Base-by-base conservation (phyloP, 1,139 yeast species). In the Diutina neorugosa region DNA sequence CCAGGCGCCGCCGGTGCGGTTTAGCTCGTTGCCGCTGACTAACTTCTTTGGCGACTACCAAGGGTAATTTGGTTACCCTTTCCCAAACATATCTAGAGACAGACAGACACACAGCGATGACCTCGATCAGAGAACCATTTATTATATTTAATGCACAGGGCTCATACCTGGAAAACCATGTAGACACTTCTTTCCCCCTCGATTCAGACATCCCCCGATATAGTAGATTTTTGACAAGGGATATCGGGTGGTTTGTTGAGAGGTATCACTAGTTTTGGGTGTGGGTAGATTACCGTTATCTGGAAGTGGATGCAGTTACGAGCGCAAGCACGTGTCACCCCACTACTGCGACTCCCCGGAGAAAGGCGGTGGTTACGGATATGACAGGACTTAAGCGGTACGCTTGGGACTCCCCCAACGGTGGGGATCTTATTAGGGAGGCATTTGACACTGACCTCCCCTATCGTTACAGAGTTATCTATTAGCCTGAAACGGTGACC, bases 11-110 rank as follows among this genome's bases (percentile, higher is more conserved):
- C 50, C 50, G 21, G 50, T 46, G 23, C 19, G 50, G 2, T 46
- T 46, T 9, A 46, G 27, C 50, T 18, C 23, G 50, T 46, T 46
- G 16, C 50, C 50, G 21, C 37, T 27, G 50, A 25, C 40, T 7
- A 46, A 46, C 31, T 46, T 27, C 7, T 46, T 46, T 9, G 21
- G 37, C 23, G 50, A 27, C n/a, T 44, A 23, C 48, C 37, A 31
- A 31, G 37, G 37, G 37, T 31, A 31, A n/a, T n/a, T n/a, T n/a
- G n/a, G n/a, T n/a, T n/a, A n/a, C n/a, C n/a, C n/a, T n/a, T n/a
- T n/a, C n/a, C n/a, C n/a, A n/a, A n/a, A n/a, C n/a, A n/a, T n/a
- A n/a, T n/a, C n/a, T n/a, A n/a, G n/a, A n/a, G n/a, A n/a, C n/a
- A n/a, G n/a, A n/a, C n/a, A n/a, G n/a, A n/a, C 34, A 27, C 11